Base-by-base conservation (phyloP, 768 basidiomycete species). In the Russula brevipes region DNA sequence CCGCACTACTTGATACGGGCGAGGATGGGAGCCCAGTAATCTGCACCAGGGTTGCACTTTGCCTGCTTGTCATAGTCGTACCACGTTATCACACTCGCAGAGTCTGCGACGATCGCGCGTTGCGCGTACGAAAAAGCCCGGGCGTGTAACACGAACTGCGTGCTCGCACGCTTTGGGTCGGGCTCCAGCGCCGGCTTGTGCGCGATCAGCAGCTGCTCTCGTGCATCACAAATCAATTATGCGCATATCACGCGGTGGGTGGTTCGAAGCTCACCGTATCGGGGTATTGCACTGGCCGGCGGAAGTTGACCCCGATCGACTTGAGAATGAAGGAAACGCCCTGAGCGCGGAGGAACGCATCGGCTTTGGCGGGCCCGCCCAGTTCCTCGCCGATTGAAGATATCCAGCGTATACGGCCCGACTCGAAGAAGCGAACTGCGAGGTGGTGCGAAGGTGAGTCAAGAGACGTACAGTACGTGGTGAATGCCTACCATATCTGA, bases 311-410 rank as follows among this genome's bases (percentile, higher is more conserved):
- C 46, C 80, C 79, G 57, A 90, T 79, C 19, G 84, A 85, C 71
- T 90, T 89, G 64, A 90, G 80, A 68, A 91, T 90, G 54, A 91
- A 69, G 14, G 86, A 86, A n/a, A 89, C 70, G 2, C 88, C 89
- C 69, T 81, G 72, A 5, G 81, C 88, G 55, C 76, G 78, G 56
- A 88, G 73, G 81, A 90, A 84, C 5, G 80, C 81, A 54, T 80
- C 72, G 2, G 79, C 84, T 62, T 77, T 80, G 17, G 74, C 73
- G 19, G 80, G 77, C 2, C 88, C 88, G 9, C 86, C 88, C 36
- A 88, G 72, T 60, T 82, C 77, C 38, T 79, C 70, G 0, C 82
- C 88, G 5, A 91, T 64, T 4, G 80, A 77, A 39, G 73, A 69
- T 73, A 89, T 77, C 87, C 87, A 91, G 58, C 81, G 76, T 50